Percentiles rank a stretch among this genome's conserved stretches.
phyloP scores from a whole-genome alignment of 1,139 yeast species.

The Chernovozyma sophiae-reginae region DNA sequence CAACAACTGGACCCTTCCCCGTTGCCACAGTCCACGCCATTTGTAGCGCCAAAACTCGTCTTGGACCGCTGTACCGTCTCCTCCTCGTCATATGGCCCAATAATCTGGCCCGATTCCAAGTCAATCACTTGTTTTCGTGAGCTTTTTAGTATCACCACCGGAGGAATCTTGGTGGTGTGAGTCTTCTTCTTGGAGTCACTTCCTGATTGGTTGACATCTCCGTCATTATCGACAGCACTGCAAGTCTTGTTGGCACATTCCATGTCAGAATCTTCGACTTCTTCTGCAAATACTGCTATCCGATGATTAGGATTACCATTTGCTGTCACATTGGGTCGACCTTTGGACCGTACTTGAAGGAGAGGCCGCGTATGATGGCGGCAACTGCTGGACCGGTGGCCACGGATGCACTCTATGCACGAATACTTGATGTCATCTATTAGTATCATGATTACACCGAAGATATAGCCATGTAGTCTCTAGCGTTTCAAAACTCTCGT shows the following conservation, averaged over 20 bases:
- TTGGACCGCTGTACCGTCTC: too few relatives aligned
- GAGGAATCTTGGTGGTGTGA: slow-evolving; percentile 9
- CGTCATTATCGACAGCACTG: background rate
- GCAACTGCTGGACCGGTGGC: slow-evolving; percentile 88
- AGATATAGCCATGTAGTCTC: too few relatives aligned
- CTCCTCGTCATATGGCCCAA: slow-evolving; percentile 38
- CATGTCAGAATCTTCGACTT: slow-evolving; percentile 20
- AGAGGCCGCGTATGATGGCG: slow-evolving; percentile 75
- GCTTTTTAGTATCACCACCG: slow-evolving; percentile 44
- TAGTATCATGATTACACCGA: slow-evolving; percentile 73
- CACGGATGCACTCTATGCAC: slow-evolving; percentile 87
- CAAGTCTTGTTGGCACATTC: slow-evolving; percentile 10
- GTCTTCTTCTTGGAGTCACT: background rate
- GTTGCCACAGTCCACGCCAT: too few relatives aligned
- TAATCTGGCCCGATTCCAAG: slow-evolving; percentile 39
- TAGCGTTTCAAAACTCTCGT: too few relatives aligned
- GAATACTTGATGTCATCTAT: slow-evolving; percentile 84
- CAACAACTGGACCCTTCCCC: too few relatives aligned
- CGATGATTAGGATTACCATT: slow-evolving; percentile 47
- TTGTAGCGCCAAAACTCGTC: too few relatives aligned
- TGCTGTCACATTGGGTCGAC: slow-evolving; percentile 63
- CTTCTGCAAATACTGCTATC: slow-evolving; percentile 56
- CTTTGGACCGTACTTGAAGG: slow-evolving; percentile 82
- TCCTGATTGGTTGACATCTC: background rate
- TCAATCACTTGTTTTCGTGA: slow-evolving; percentile 51